A percentile compares a stretch with the other conserved stretches of the same genome.
phyloP scores from a whole-genome alignment of 2,329 filamentous ascomycete species.

The Trichoderma sp. region DNA sequence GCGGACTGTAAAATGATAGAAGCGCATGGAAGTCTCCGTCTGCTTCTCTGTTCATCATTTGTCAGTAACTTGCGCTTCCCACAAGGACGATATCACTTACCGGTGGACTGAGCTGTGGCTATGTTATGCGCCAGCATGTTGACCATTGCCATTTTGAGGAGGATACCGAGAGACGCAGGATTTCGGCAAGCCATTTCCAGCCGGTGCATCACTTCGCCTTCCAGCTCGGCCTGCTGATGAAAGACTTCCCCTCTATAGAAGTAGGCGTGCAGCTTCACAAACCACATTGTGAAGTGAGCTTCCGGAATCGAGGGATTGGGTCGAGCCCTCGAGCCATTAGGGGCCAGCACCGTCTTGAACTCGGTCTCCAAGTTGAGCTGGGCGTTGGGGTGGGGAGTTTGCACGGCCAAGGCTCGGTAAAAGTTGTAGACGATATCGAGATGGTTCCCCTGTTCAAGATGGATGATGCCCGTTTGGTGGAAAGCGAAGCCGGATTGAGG shows the following conservation, averaged over 20 bases:
- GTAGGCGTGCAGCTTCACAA: conserved; percentile 81
- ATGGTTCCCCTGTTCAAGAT: conserved; percentile 75
- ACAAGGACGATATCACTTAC: conserved; percentile 35
- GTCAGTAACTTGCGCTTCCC: not conserved
- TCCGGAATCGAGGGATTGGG: conserved; percentile 54
- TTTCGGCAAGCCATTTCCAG: conserved; percentile 73
- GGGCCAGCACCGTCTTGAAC: conserved; percentile 60
- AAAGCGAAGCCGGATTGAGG: conserved; percentile 80
- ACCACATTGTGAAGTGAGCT: conserved; percentile 74
- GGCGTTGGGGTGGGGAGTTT: conserved; percentile 74
- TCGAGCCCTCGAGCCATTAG: conserved; percentile 41
- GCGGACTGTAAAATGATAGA: conserved; percentile 68
- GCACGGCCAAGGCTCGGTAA: conserved; percentile 77
- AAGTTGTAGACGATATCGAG: conserved; percentile 87
- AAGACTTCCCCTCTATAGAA: conserved; percentile 79
- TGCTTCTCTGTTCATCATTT: conserved; percentile 47
- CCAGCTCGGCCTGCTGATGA: conserved; percentile 69
- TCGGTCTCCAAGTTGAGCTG: conserved; percentile 76
- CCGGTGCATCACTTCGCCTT: conserved; percentile 81
- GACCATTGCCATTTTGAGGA: conserved; percentile 80
- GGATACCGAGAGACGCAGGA: conserved; percentile 61
- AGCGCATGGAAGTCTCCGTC: conserved; percentile 48
- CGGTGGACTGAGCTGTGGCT: conserved; percentile 48
- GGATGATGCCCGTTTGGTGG: conserved; percentile 88
- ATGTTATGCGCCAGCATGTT: conserved; percentile 84